Evolutionary conservation across 2,329 filamentous ascomycete species (phyloP), one percentile per base, ranked within the genome.

Genomic region (Tolypocladium inflatum): DNA sequence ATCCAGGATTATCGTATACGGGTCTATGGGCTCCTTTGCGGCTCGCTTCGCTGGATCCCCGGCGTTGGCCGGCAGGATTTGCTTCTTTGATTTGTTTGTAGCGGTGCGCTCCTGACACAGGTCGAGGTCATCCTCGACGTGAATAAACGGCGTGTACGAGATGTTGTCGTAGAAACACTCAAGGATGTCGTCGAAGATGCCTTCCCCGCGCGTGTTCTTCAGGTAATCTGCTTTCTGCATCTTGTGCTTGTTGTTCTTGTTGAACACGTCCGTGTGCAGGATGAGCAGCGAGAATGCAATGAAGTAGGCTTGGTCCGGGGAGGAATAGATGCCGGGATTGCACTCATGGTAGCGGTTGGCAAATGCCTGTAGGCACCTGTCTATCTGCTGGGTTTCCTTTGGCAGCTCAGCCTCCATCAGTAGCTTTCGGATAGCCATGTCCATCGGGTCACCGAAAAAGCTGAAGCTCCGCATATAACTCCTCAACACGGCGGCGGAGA

Each of bases 141-240:
- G 91, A 64, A 99, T 97, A 69, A 99, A 99, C 2, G 94, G 94
- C 2, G 94, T 99, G 70, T 99, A 99, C 59, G 89, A 90, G 64
- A 99, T 96, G 70, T 99, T 99, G 76, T 99, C 94, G 74, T 97
- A 99, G 69, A 99, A 95, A 70, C 93, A 97, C 67, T 91, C 91
- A 17, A 97, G 78, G 48, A 97, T 89, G 63, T 97, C 93, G 63
- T 95, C 90, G 56, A 89, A 90, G n/a, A 97, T 89, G 17, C 91
- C 91, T 70, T 97, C 92, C 3, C 90, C 91, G 26, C 86, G 86
- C 0, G 92, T 95, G 70, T 97, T 97, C 73, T 95, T 97, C 65
- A 97, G 81, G 73, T 99, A 99, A 68, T 97, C 94, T 0, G 82
- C 76, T 69, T 96, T 95, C 68, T 96, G 91, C 94, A 99, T 99